These are phyloP conservation scores for Suillus placidus DNA, from an alignment of 768 basidiomycete species.

Conservation along the genomic window DNA sequence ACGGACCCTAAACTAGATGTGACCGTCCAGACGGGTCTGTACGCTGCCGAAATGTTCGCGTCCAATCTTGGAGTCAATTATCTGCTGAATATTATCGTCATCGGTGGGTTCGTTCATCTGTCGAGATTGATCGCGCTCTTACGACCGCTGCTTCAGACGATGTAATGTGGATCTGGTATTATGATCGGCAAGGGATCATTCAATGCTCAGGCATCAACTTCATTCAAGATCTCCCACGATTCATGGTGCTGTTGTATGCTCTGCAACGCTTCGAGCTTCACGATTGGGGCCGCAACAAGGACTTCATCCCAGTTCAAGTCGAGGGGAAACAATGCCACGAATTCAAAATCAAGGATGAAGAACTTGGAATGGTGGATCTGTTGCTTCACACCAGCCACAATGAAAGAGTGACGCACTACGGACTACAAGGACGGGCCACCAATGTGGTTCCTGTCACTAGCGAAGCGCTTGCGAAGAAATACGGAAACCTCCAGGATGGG, in stretches of 20 bases:
- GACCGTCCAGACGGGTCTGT: neutral
- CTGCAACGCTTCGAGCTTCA: neutral
- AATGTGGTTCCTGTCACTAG: slow-evolving; percentile 4
- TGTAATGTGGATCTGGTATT: slow-evolving; percentile 8
- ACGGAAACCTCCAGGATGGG: neutral
- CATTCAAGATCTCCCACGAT: neutral
- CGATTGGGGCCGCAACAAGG: neutral
- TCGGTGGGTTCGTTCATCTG: neutral
- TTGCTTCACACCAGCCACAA: neutral
- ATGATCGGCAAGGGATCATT: neutral
- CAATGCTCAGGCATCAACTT: neutral
- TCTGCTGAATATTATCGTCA: neutral
- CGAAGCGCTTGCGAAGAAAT: neutral
- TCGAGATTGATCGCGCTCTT: neutral
- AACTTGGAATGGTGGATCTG: neutral
- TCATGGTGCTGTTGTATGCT: neutral
- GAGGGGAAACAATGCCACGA: neutral
- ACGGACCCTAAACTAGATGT: neutral
- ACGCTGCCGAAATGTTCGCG: neutral
- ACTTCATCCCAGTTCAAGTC: neutral
- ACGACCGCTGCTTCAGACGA: neutral
- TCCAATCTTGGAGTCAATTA: neutral
- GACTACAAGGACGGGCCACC: slow-evolving; percentile 1
- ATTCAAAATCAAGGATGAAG: neutral
- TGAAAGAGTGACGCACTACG: slow-evolving; percentile 1